phyloP scores from a whole-genome alignment of 2,329 filamentous ascomycete genomes.

The Monascus ruber region DNA sequence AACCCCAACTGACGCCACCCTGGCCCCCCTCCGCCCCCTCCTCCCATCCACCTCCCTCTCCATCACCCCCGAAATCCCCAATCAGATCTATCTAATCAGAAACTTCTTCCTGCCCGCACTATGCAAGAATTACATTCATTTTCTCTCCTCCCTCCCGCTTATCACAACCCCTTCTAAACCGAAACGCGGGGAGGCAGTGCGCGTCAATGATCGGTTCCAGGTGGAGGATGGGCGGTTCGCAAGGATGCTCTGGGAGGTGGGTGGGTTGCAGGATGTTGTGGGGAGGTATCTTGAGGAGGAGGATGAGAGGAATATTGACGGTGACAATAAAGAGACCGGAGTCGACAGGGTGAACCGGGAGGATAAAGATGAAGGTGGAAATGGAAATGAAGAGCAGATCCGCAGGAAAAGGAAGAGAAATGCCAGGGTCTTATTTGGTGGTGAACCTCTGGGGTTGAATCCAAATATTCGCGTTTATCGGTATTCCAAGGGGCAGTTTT shows the following conservation, averaged over 20 bases:
- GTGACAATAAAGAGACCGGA: slow-evolving; percentile 9
- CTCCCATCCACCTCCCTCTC: slow-evolving; percentile 54
- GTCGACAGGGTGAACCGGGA: too few species aligned
- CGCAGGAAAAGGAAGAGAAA: background rate
- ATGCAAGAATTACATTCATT: slow-evolving; percentile 65
- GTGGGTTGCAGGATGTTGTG: background rate
- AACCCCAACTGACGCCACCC: slow-evolving; percentile 39
- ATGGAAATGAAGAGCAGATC: background rate
- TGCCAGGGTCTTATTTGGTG: slow-evolving; percentile 53
- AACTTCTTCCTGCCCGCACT: slow-evolving; percentile 65
- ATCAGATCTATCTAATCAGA: slow-evolving; percentile 62
- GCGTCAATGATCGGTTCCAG: slow-evolving; percentile 85
- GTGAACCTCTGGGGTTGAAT: slow-evolving; percentile 71
- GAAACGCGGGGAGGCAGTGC: slow-evolving; percentile 66
- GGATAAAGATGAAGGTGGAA: slow-evolving; percentile 7
- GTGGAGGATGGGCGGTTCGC: slow-evolving; percentile 67
- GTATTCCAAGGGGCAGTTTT: slow-evolving; percentile 77
- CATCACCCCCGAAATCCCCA: slow-evolving; percentile 45
- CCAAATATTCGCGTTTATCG: slow-evolving; percentile 83
- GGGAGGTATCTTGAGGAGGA: slow-evolving; percentile 1
- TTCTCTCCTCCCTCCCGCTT: slow-evolving; percentile 59
- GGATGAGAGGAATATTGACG: slow-evolving; percentile 14
- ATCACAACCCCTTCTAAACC: slow-evolving; percentile 68
- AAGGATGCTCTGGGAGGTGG: slow-evolving; percentile 53
- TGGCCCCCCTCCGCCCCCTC: slow-evolving; percentile 60